These are phyloP conservation scores for Nadsonia commutata DNA, from an alignment of 1,139 yeast species.

Conservation along the genomic window DNA sequence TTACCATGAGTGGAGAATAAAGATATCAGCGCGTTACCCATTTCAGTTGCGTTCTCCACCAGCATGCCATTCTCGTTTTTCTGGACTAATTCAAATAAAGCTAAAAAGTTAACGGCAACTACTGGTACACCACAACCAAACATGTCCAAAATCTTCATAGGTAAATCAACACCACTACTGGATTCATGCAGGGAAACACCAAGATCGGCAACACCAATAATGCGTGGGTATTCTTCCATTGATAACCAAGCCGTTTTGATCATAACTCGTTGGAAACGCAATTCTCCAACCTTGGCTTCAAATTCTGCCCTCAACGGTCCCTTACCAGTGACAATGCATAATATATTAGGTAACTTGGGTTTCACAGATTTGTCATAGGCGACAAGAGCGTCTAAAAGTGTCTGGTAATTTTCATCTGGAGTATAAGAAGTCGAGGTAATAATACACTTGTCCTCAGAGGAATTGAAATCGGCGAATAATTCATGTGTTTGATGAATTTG, in stretches of 20 bases:
- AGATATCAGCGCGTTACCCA: slow-evolving; percentile 35
- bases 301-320: slow-evolving; percentile 62
- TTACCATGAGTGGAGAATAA: slow-evolving; percentile 30
- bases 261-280: slow-evolving; percentile 21
- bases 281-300: slow-evolving; percentile 26
- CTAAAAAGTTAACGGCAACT: slow-evolving; percentile 58
- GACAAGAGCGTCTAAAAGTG: slow-evolving; percentile 55
- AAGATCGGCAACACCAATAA: slow-evolving; percentile 65
- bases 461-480: slow-evolving; percentile 28
- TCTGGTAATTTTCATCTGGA: slow-evolving; percentile 77
- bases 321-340: slow-evolving; percentile 78
- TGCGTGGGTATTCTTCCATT: slow-evolving; percentile 63
- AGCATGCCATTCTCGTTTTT: slow-evolving; percentile 32
- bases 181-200: slow-evolving; percentile 87
- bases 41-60: slow-evolving; percentile 30
- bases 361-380: slow-evolving; percentile 32
- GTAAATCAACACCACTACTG: slow-evolving; percentile 85
- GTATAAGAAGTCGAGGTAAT: slow-evolving; percentile 89
- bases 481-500: slow-evolving; percentile 28
- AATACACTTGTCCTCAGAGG: slow-evolving; percentile 39
- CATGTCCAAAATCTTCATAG: slow-evolving; percentile 94
- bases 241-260: slow-evolving; percentile 65
- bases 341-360: slow-evolving; percentile 33
- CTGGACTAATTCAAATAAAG: slow-evolving; percentile 27
- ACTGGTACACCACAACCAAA: slow-evolving; percentile 96